Evolutionary conservation across 1,139 yeast genomes (phyloP), one percentile per base, ranked within the genome.

Genomic region (Kurtzmaniella quercitrusa): DNA sequence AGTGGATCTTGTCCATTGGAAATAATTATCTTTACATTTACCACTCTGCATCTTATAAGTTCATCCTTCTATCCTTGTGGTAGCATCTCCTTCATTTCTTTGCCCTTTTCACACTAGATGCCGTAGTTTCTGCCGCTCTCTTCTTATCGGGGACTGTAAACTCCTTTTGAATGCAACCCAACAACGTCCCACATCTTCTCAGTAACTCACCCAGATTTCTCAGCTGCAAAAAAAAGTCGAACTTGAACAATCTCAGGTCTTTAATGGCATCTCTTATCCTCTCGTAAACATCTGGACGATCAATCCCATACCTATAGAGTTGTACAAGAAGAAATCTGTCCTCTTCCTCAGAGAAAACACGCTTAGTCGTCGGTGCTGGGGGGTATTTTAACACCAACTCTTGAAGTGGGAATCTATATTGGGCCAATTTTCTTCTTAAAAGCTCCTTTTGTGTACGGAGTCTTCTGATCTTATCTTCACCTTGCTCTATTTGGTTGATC

Each of bases 151-250:
- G 66, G 14, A 31, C 36, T 54, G 45, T 56, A 52, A 42, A 79
- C 72, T 56, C 94, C 56, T 77, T 82, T 46, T 80, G 73, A 33
- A 85, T 68, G 57, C 88, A 81, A 8, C 79, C 80, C 44, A 85
- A 63, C 49, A 86, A 65, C 0, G 91, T 82, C 43, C 74, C 74
- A 48, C 88, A 80, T 54, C 95, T 71, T 65, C 93, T 77, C 12
- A 81, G 72, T 37, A 85, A 63, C 58, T 85, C 94, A 7, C 77
- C 67, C 0, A 81, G 66, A 19, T 79, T 79, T 59, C 93, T 72
- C 46, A 86, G 79, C 52, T 81, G 88, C 54, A 85, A 72, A 64
- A 83, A 85, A 55, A 79, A 84, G 59, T 86, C 91, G 58, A 81
- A 76, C 53, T 82, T 79, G 63, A 82, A 83, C 52, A 82, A 63